Base-by-base conservation (phyloP, 331 rosid species). In the Erythrophleum ivorense region DNA sequence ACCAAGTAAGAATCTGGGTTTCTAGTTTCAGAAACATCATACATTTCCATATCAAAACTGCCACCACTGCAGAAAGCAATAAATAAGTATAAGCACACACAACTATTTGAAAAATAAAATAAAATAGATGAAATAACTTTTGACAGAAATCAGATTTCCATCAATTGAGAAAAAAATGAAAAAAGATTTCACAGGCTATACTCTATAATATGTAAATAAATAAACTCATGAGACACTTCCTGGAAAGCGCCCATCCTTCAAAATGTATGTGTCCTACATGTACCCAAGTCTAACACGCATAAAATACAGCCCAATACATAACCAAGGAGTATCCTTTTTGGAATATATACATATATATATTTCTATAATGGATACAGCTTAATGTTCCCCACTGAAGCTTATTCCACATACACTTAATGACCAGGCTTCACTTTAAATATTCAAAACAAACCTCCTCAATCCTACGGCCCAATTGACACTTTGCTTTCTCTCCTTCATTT, bases 41-140 rank as follows among this genome's bases (percentile, higher is more conserved):
- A 90, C 87, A 85, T 84, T 88, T 88, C 93, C 88, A 90, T 85
- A 86, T 84, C 87, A 88, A 71, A 77, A 86, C 92, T 77, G 88
- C 93, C 92, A 86, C 97, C 90, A 78, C 97, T 91, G 86, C 58
- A 81, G n/a, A 71, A 86, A 72, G 50, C 64, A 75, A 86, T 33
- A 2, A 49, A 77, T 5, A 52, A 80, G 45, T 21, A 81, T 89
- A 80, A 85, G 80, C 79, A 62, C 38, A 55, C 69, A 71, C 34
- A 29, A 73, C 36, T 71, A 50, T 12, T 57, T 5, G 48, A 65
- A 60, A 66, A 16, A 3, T 24, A 19, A 0, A 29, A 34, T 7
- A 5, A 5, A 1, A 12, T 6, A 64, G 7, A 14, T 18, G n/a
- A 66, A 33, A 54, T 8, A 54, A 50, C 46, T 38, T 31, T 3